Percentiles rank a stretch among this genome's conserved stretches.
Evolutionary conservation across 805 yeast genomes (phyloP).

Genomic region (Pichia cabralensis): DNA sequence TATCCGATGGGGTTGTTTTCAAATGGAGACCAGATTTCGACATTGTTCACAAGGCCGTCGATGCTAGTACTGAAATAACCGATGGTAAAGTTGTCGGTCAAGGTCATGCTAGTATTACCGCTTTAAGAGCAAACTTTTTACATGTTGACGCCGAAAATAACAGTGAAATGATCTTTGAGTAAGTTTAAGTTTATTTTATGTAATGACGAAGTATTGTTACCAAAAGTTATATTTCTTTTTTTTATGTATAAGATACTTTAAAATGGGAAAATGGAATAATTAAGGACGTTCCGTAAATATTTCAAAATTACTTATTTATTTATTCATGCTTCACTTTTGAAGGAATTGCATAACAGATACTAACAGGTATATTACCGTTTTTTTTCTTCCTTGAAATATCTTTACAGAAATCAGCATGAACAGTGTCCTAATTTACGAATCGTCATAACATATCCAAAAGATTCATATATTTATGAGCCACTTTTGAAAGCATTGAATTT

Average conservation of each 20-base stretch:
- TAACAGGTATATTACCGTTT: not conserved
- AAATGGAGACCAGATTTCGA: conserved; percentile 81
- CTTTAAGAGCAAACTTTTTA: conserved; percentile 61
- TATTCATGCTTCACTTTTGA: too few species aligned
- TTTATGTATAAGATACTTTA: too few species aligned
- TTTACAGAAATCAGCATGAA: too few species aligned
- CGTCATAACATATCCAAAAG: conserved; percentile 30
- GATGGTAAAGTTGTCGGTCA: conserved; percentile 65
- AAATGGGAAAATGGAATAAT: too few species aligned
- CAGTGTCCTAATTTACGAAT: conserved; percentile 7
- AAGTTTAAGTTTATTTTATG: too few species aligned
- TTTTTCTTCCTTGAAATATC: not conserved
- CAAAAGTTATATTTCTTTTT: not conserved
- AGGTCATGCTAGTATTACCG: conserved; percentile 58
- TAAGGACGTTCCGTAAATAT: too few species aligned
- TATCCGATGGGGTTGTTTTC: conserved; percentile 38
- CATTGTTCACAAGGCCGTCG: conserved; percentile 46
- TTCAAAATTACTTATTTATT: too few species aligned
- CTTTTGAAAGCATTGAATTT: conserved; percentile 28
- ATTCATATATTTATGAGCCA: conserved; percentile 35
- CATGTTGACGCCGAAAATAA: conserved; percentile 34
- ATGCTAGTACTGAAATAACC: conserved; percentile 33
- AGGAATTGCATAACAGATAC: not conserved
- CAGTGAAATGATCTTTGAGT: conserved; percentile 51
- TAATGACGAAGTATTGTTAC: too few species aligned